Percentiles rank a stretch among this genome's conserved stretches.
phyloP scores from a whole-genome alignment of 2,329 filamentous ascomycete species.

The Ophiostoma fasciatum region DNA sequence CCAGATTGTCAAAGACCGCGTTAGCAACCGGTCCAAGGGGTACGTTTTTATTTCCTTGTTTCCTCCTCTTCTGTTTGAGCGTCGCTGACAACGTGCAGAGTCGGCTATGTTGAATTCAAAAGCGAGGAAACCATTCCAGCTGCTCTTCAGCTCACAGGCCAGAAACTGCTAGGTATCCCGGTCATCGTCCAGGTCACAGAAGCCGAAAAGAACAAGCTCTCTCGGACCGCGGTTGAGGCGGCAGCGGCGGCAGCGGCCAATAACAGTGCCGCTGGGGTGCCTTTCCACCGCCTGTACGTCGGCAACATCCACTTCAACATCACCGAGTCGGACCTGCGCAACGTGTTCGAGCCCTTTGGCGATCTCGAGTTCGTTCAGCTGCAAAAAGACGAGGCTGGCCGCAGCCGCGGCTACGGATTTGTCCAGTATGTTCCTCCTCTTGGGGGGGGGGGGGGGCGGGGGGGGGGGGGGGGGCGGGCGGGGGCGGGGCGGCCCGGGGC shows the following conservation, averaged over 20 bases:
- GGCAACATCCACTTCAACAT: constrained; percentile 99
- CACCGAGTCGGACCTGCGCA: constrained; percentile 86
- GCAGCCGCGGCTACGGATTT: constrained; percentile 93
- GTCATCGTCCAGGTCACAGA: constrained; percentile 98
- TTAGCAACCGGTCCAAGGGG: constrained; percentile 96
- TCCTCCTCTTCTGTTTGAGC: constrained; percentile 14
- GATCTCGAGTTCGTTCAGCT: constrained; percentile 95
- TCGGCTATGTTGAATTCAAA: constrained; percentile 98
- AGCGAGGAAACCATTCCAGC: constrained; percentile 84
- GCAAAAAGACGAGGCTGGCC: constrained; percentile 84
- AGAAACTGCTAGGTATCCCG: constrained; percentile 95
- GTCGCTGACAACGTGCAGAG: constrained; percentile 36
- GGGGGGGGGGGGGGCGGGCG: too few relatives aligned
- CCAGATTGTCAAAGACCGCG: constrained; percentile 95
- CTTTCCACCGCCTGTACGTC: constrained; percentile 95
- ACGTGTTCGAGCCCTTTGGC: constrained; percentile 94
- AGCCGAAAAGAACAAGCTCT: constrained; percentile 97
- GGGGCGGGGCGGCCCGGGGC: too few relatives aligned
- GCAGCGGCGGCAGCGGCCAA: constrained; percentile 48
- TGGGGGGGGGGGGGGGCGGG: too few relatives aligned
- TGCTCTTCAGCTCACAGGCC: constrained; percentile 95
- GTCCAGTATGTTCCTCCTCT: constrained; percentile 64
- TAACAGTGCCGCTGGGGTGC: constrained; percentile 61
- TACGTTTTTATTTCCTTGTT: constrained; percentile 28
- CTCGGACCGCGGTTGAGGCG: constrained; percentile 56